Base-by-base conservation (phyloP, 345 rosid genomes). In the Toxicodendron radicans region DNA sequence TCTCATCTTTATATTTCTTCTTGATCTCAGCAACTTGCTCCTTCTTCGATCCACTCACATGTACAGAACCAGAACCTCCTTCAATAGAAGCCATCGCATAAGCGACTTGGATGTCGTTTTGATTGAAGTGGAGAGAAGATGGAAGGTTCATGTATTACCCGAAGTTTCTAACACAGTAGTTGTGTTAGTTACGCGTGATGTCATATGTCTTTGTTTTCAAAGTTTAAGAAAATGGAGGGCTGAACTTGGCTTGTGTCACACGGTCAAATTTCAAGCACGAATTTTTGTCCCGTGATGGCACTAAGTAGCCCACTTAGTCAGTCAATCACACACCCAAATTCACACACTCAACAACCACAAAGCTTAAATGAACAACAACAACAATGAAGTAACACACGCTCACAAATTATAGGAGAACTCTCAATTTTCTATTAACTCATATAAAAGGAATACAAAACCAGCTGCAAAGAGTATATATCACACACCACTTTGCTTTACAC, bases 41-140 rank as follows among this genome's bases (percentile, higher is more conserved):
- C 27, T 14, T 12, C 64, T 43, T 64, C 62, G 60, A 70, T 58
- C 64, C 67, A 76, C 84, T 60, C 7, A 35, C 14, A 16, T 20
- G 60, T 8, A 16, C 65, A 7, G 65, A 12, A 7, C 56, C 64
- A 45, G 43, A 58, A 58, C n/a, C 65, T 73, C 75, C 66, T 33
- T 62, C 32, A 5, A 63, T 35, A 24, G 56, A 57, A 58, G 61
- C 60, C 68, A 51, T 16, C 4, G 17, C 30, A 17, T 38, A n/a
- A 64, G 58, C 53, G 69, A 63, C 14, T 61, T 35, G 6, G 70
- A 3, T 4, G 75, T 13, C 66, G 66, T 13, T 20, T 54, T 7
- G 43, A 30, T 46, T 71, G n/a, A 60, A 46, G 38, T 71, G n/a
- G 46, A 46, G 38, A 59, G 20, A 18, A 10, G 14, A 5, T 1